Evolutionary conservation across 345 rosid species (phyloP), one percentile per base, ranked within the genome.

Genomic region (Euphorbia pulcherrima): DNA sequence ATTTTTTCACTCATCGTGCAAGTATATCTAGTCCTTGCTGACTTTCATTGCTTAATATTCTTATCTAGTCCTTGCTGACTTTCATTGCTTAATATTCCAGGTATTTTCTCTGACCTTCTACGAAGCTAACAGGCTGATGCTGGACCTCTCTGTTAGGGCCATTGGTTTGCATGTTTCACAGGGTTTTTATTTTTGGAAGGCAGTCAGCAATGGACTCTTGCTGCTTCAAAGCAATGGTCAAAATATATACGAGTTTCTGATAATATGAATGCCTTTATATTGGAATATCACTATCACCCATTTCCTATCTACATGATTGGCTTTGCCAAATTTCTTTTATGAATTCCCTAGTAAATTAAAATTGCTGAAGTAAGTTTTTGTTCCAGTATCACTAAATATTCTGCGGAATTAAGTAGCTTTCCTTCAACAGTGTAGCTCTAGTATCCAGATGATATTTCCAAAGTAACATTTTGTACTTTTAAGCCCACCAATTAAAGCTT

Each of bases 101-200:
- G 97, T 92, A 92, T 81, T 86, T 88, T 88, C 83, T 87, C 90
- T 92, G 93, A 93, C 86, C 90, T 85, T 84, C 96, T 92, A 84
- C 78, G 97, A 84, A 84, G 96, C 86, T 88, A 90, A 88, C 84
- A 83, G 87, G 90, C 92, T 82, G 91, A 88, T 83, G 79, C 87
- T 78, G 85, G 86, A 85, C 87, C 87, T 85, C 85, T 83, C 83
- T 84, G 68, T 80, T 76, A 78, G 90, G 90, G 88, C 88, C 88
- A 81, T 82, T 90, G 92, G 93, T 83, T 90, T 92, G 84, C 78
- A 90, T 90, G 87, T 88, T 91, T 87, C 79, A 88, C 92, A 90
- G 98, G 96, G 86, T 80, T 76, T 78, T 74, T 70, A 68, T 66
- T 77, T 73, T 33, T 66, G 74, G 82, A 76, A 75, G 81, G 86